Percentiles rank a stretch among this genome's conserved stretches.
Evolutionary conservation across 352 stramenopile species (phyloP).

Genomic region (Globisporangium cederbergense): DNA sequence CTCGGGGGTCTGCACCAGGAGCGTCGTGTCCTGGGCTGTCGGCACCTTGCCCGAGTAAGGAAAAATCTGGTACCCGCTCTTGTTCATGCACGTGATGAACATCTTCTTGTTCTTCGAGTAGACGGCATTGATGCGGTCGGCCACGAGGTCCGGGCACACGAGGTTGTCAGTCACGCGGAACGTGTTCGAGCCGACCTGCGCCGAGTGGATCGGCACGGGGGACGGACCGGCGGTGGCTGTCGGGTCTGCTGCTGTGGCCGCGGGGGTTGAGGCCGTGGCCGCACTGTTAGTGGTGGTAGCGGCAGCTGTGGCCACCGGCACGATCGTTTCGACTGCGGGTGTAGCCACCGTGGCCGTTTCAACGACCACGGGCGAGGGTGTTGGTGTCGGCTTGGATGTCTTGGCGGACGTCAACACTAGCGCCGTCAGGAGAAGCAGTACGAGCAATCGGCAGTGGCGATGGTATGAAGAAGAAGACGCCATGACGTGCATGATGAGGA

Average conservation of each 20-base stretch:
- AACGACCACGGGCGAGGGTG: not conserved
- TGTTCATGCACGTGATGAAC: slow-evolving; percentile 43
- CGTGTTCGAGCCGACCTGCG: slow-evolving; percentile 32
- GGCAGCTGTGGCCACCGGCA: not conserved
- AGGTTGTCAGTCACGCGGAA: slow-evolving; percentile 47
- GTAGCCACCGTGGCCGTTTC: not conserved
- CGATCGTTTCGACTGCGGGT: not conserved
- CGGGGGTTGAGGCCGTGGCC: not conserved
- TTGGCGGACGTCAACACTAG: slow-evolving; percentile 3
- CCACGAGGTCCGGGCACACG: slow-evolving; percentile 37
- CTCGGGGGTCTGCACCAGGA: slow-evolving; percentile 36
- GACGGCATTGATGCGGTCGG: slow-evolving; percentile 34
- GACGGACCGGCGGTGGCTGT: not conserved
- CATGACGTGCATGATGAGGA: slow-evolving; percentile 3
- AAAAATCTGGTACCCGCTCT: slow-evolving; percentile 57
- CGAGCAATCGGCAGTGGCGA: not conserved
- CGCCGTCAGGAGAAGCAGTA: not conserved
- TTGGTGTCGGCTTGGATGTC: slow-evolving; percentile 4
- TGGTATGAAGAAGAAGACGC: not conserved
- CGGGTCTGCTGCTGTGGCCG: not conserved
- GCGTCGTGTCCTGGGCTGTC: slow-evolving; percentile 28
- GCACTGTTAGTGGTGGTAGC: not conserved
- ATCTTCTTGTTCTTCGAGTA: slow-evolving; percentile 46
- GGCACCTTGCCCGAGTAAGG: slow-evolving; percentile 52
- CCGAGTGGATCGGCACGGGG: slow-evolving; percentile 28